Evolutionary conservation across 1,284 basidiomycete species (phyloP).

Genomic region (Ceratobasidium papillatum): DNA sequence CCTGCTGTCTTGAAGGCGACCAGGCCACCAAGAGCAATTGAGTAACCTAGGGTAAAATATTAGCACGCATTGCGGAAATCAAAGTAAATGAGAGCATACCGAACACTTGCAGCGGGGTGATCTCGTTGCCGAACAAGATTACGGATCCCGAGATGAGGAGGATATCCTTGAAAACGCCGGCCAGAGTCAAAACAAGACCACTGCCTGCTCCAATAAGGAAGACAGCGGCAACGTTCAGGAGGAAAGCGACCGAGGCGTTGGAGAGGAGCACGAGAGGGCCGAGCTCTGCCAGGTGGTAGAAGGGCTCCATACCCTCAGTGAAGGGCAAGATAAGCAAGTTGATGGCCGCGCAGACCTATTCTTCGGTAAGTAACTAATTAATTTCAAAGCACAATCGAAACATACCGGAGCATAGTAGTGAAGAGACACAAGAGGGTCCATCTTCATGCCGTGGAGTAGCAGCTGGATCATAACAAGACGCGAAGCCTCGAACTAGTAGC

Average conservation of each 20-base stretch:
- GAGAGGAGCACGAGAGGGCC: slow-evolving; percentile 81
- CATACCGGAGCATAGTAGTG: slow-evolving; percentile 92
- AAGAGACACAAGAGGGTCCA: slow-evolving; percentile 95
- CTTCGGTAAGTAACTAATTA: slow-evolving; percentile 37
- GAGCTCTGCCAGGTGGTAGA: slow-evolving; percentile 75
- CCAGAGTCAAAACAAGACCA: slow-evolving; percentile 90
- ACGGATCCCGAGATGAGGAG: slow-evolving; percentile 91
- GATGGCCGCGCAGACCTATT: slow-evolving; percentile 82
- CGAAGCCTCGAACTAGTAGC: slow-evolving; percentile 78
- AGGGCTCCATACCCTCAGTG: slow-evolving; percentile 89
- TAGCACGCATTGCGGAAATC: slow-evolving; percentile 40
- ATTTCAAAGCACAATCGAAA: not conserved
- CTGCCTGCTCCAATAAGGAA: slow-evolving; percentile 91
- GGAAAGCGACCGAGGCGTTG: slow-evolving; percentile 90
- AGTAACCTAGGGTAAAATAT: slow-evolving; percentile 65
- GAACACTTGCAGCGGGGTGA: slow-evolving; percentile 87
- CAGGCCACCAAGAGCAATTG: slow-evolving; percentile 81
- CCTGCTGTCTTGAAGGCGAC: slow-evolving; percentile 83
- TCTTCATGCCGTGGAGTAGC: slow-evolving; percentile 93
- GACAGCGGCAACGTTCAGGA: slow-evolving; percentile 92
- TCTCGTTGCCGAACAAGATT: slow-evolving; percentile 77
- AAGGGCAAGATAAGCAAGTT: slow-evolving; percentile 87
- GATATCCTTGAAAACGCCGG: slow-evolving; percentile 97
- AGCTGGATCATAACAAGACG: slow-evolving; percentile 97
- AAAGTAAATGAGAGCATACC: slow-evolving; percentile 60